Evolutionary conservation across 768 basidiomycete genomes (phyloP).

Genomic region (Tricholoma flavovirens): DNA sequence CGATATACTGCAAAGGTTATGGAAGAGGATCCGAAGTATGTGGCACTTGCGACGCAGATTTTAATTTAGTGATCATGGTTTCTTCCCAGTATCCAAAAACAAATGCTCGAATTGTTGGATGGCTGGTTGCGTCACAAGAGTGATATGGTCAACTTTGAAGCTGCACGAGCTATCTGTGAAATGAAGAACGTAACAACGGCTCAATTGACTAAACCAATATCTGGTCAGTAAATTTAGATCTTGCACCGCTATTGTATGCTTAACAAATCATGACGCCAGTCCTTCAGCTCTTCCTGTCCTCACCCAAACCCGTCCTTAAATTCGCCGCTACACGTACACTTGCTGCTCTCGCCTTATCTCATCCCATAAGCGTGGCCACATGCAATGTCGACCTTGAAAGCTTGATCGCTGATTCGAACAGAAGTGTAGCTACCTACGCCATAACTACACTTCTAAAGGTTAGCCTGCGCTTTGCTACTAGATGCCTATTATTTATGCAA

Average conservation of each 20-base stretch:
- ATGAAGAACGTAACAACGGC: constrained; percentile 77
- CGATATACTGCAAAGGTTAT: constrained; percentile 98
- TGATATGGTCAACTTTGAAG: constrained; percentile 99
- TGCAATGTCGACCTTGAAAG: constrained; percentile 98
- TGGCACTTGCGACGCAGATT: constrained; percentile 7
- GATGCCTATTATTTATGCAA: constrained; percentile 1
- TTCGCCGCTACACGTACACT: constrained; percentile 97
- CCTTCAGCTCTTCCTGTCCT: constrained; percentile 91
- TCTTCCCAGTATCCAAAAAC: constrained; percentile 71
- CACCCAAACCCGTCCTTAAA: constrained; percentile 91
- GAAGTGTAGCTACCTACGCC: constrained; percentile 96
- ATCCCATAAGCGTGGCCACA: constrained; percentile 80
- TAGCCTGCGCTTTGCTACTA: constrained; percentile 7
- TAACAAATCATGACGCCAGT: constrained; percentile 41
- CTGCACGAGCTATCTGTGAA: constrained; percentile 95
- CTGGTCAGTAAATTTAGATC: constrained; percentile 52
- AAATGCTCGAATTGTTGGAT: constrained; percentile 91
- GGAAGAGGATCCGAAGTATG: constrained; percentile 98
- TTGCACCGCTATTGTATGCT: constrained; percentile 1
- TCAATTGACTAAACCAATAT: constrained; percentile 83
- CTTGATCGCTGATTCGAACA: constrained; percentile 91
- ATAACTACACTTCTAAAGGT: constrained; percentile 98
- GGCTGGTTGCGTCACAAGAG: constrained; percentile 97
- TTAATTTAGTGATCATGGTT: background rate
- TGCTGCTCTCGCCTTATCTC: constrained; percentile 78